Evolutionary conservation across 2,329 filamentous ascomycete species (phyloP).

Genomic region (Elsinoe fawcettii): DNA sequence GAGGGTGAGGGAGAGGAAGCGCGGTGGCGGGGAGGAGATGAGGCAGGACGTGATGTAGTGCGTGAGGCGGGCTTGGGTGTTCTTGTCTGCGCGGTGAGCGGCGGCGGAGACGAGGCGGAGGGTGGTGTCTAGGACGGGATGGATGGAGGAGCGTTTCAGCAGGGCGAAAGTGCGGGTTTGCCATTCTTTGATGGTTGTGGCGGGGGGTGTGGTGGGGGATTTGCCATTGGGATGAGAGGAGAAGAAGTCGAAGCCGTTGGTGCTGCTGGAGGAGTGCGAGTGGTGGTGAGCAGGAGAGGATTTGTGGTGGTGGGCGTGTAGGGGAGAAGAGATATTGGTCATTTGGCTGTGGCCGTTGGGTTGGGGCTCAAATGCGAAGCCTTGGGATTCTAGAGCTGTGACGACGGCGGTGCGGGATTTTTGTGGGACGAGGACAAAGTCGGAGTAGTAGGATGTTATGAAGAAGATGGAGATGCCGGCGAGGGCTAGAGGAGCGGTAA

Average conservation of each 20-base stretch:
- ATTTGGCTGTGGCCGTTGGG: slow-evolving; percentile 41
- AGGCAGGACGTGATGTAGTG: slow-evolving; percentile 43
- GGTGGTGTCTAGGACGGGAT: slow-evolving; percentile 59
- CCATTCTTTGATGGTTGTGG: slow-evolving; percentile 68
- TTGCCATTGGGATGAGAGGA: slow-evolving; percentile 31
- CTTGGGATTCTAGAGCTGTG: slow-evolving; percentile 65
- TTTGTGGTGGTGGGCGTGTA: slow-evolving; percentile 49
- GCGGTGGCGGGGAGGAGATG: slow-evolving; percentile 45
- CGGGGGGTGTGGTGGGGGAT: slow-evolving; percentile 63
- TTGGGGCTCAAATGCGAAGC: slow-evolving; percentile 72
- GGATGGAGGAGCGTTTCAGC: slow-evolving; percentile 69
- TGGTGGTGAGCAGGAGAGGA: slow-evolving; percentile 45
- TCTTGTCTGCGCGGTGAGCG: slow-evolving; percentile 43
- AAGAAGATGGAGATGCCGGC: slow-evolving; percentile 97
- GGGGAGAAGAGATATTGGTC: slow-evolving; percentile 41
- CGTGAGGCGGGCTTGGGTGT: slow-evolving; percentile 38
- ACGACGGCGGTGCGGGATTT: slow-evolving; percentile 68
- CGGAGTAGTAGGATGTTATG: slow-evolving; percentile 95
- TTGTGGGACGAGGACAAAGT: slow-evolving; percentile 86
- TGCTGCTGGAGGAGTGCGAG: slow-evolving; percentile 34
- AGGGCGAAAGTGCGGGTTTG: slow-evolving; percentile 74
- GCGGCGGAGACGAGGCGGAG: slow-evolving; percentile 78
- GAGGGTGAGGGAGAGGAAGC: slow-evolving; percentile 66
- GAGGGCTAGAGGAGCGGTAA: slow-evolving; percentile 83
- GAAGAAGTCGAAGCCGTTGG: neutral